A percentile compares a stretch with the other conserved stretches of the same genome.
Conservation (phyloP, 2,329 filamentous ascomycete genomes). For the Paraconiothyrium sp. region DNA sequence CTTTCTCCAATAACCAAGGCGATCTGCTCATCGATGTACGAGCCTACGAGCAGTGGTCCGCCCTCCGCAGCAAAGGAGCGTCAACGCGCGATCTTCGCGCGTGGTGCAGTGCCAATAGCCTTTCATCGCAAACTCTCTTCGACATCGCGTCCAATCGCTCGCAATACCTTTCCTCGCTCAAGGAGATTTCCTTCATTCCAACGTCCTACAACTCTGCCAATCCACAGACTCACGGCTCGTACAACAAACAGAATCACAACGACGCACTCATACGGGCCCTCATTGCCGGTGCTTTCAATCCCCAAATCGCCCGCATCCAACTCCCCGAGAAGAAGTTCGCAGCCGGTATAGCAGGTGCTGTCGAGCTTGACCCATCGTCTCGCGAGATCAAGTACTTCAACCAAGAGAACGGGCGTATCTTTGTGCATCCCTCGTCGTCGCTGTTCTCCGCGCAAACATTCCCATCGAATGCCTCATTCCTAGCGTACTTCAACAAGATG, state of each 20-base stretch:
- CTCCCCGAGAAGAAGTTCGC: constrained; percentile 97
- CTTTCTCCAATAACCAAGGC: constrained; percentile 80
- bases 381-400: constrained; percentile 91
- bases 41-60: constrained; percentile 84
- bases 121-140: constrained; percentile 82
- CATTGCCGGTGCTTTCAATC: constrained; percentile 65
- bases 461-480: constrained; percentile 76
- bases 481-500: constrained; percentile 93
- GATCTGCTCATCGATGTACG: constrained; percentile 88
- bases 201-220: constrained; percentile 46
- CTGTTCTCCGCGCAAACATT: constrained; percentile 86
- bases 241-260: constrained; percentile 61
- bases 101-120: constrained; percentile 87
- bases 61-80: constrained; percentile 66
- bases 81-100: constrained; percentile 70
- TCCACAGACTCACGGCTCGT: constrained; percentile 33
- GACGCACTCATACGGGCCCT: constrained; percentile 58
- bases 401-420: constrained; percentile 70
- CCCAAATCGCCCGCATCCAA: constrained; percentile 90
- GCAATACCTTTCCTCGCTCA: constrained; percentile 86
- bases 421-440: constrained; percentile 89
- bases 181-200: constrained; percentile 82
- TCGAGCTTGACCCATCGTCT: constrained; percentile 93
- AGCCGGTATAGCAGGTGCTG: constrained; percentile 83
- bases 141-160: constrained; percentile 88